A percentile compares a stretch with the other conserved stretches of the same genome.
phyloP scores from a whole-genome alignment of 1,284 basidiomycete species.

The Naganishia liquefaciens region DNA sequence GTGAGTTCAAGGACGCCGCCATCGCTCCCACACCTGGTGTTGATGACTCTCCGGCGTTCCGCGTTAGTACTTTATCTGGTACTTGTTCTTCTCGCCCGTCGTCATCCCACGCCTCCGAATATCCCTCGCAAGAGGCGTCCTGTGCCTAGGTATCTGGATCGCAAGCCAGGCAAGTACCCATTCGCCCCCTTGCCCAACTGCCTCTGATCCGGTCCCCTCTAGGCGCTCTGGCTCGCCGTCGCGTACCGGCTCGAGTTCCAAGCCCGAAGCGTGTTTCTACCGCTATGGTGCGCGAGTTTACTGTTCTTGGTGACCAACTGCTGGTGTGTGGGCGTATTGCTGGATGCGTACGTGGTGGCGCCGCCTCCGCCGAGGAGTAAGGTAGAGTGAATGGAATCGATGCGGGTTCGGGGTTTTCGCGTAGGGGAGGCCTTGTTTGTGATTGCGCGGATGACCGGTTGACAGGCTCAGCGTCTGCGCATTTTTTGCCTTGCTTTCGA shows the following conservation, averaged over 20 bases:
- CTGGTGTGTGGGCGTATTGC: slow-evolving; percentile 70
- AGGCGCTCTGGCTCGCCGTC: slow-evolving; percentile 79
- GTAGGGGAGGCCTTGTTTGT: not conserved
- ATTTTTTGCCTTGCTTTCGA: not conserved
- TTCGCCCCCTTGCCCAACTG: not conserved
- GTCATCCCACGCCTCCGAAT: slow-evolving; percentile 69
- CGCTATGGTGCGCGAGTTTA: slow-evolving; percentile 76
- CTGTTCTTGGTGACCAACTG: slow-evolving; percentile 71
- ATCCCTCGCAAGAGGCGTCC: slow-evolving; percentile 55
- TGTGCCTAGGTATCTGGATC: slow-evolving; percentile 67
- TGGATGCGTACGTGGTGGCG: slow-evolving; percentile 51
- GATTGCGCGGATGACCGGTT: too few relatives aligned
- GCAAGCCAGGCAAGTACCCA: slow-evolving; percentile 60
- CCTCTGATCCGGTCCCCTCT: not conserved
- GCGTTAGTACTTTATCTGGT: slow-evolving; percentile 98
- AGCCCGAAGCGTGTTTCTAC: slow-evolving; percentile 68
- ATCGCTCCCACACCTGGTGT: too few relatives aligned
- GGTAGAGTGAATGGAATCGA: not conserved
- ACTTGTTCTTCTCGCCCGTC: slow-evolving; percentile 83
- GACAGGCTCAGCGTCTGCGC: too few relatives aligned
- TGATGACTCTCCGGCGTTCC: not conserved
- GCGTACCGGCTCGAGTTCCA: slow-evolving; percentile 88
- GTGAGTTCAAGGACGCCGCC: slow-evolving; percentile 61
- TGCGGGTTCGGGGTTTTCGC: not conserved
- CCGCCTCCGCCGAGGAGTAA: too few relatives aligned